A percentile compares a stretch with the other conserved stretches of the same genome.
Conservation (phyloP, 2,329 filamentous ascomycete genomes). For the Intubia oerlemansii region DNA sequence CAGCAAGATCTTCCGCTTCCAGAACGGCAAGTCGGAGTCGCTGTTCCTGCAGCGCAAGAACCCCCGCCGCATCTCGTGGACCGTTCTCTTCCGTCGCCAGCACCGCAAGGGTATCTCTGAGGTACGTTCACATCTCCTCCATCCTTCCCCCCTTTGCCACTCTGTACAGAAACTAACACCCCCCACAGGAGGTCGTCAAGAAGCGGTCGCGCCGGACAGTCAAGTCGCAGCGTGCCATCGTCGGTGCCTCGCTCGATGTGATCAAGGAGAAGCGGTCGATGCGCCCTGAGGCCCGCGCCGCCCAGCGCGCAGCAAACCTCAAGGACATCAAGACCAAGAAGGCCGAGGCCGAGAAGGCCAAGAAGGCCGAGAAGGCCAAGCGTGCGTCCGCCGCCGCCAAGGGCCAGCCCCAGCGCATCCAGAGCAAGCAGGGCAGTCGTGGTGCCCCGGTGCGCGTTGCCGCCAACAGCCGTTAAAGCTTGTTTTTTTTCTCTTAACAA, state of each 20-base stretch:
- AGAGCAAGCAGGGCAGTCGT: conserved; percentile 95
- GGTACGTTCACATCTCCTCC: conserved; percentile 36
- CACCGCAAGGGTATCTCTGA: conserved; percentile 99
- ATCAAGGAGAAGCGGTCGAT: conserved; percentile 97
- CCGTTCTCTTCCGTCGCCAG: conserved; percentile 90
- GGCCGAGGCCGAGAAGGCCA: conserved; percentile 62
- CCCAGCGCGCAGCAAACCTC: conserved; percentile 76
- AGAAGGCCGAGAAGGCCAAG: conserved; percentile 99
- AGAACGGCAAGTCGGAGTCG: conserved; percentile 98
- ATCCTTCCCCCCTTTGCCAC: neutral
- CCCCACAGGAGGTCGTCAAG: conserved; percentile 87
- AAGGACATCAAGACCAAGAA: conserved; percentile 99
- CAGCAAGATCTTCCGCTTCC: conserved; percentile 99
- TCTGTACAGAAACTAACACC: conserved; percentile 6
- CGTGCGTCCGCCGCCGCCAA: conserved; percentile 49
- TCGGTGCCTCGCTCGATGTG: conserved; percentile 96
- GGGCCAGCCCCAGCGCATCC: conserved; percentile 60
- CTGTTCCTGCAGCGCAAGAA: conserved; percentile 99
- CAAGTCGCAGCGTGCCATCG: conserved; percentile 97
- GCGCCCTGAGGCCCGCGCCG: conserved; percentile 87
- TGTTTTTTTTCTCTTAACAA: too few species aligned
- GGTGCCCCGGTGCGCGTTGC: conserved; percentile 70
- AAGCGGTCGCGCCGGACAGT: conserved; percentile 96
- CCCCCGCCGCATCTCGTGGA: conserved; percentile 98
- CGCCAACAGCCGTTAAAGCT: conserved; percentile 67